Evolutionary conservation across 2,329 filamentous ascomycete genomes (phyloP).

Genomic region (Pestalotiopsis fici): DNA sequence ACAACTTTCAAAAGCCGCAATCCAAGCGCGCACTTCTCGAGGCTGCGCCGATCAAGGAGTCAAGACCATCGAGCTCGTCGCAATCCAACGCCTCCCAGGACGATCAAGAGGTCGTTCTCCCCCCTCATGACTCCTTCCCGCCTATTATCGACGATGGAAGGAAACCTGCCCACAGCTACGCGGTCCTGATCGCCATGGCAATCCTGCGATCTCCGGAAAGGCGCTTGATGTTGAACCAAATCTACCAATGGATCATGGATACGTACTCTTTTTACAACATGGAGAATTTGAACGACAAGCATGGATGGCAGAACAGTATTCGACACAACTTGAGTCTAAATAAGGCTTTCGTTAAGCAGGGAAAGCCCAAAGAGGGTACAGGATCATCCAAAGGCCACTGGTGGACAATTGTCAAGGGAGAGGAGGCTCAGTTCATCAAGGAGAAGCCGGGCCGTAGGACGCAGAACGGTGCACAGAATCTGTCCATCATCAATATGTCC

Average conservation of each 20-base stretch:
- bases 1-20: slow-evolving; percentile 52
- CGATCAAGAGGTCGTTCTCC: slow-evolving; percentile 50
- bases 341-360: slow-evolving; percentile 95
- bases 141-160: slow-evolving; percentile 79
- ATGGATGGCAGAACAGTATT: slow-evolving; percentile 98
- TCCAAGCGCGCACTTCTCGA: slow-evolving; percentile 70
- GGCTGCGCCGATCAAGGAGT: slow-evolving; percentile 71
- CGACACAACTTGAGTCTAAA: slow-evolving; percentile 96
- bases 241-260: slow-evolving; percentile 99
- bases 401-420: slow-evolving; percentile 48
- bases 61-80: slow-evolving; percentile 66
- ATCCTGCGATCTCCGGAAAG: slow-evolving; percentile 84
- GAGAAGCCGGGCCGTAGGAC: slow-evolving; percentile 72
- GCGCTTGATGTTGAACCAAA: slow-evolving; percentile 86
- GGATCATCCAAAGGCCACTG: slow-evolving; percentile 72
- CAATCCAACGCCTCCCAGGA: slow-evolving; percentile 48
- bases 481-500: slow-evolving; percentile 61
- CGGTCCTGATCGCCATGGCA: slow-evolving; percentile 93
- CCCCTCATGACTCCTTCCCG: slow-evolving; percentile 79
- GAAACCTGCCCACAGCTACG: slow-evolving; percentile 92
- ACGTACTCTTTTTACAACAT: slow-evolving; percentile 84
- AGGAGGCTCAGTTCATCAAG: slow-evolving; percentile 86
- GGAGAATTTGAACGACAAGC: slow-evolving; percentile 52
- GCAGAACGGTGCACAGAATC: slow-evolving; percentile 56
- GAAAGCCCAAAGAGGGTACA: slow-evolving; percentile 92